Evolutionary conservation across 2,329 filamentous ascomycete species (phyloP).

Genomic region (Colletotrichum somersetense): DNA sequence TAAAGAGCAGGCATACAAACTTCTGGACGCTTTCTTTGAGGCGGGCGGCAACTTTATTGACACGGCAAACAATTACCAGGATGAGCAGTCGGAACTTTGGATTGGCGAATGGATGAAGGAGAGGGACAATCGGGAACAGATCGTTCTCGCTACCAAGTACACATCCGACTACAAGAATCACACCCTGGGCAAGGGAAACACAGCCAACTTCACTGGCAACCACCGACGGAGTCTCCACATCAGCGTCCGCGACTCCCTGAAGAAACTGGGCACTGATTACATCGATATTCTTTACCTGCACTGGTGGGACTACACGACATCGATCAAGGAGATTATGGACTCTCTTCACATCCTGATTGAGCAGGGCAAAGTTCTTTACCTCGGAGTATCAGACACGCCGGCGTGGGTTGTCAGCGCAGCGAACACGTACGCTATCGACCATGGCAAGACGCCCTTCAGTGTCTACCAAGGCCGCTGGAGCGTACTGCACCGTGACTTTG

Average conservation of each 20-base stretch:
- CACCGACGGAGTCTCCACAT: conserved; percentile 55
- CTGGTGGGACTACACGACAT: conserved; percentile 59
- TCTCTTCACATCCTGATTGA: conserved; percentile 56
- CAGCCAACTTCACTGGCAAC: conserved; percentile 60
- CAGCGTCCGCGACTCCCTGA: conserved; percentile 57
- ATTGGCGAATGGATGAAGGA: conserved; percentile 69
- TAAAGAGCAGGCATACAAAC: conserved; percentile 66
- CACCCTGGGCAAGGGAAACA: conserved; percentile 53
- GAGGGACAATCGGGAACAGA: conserved; percentile 63
- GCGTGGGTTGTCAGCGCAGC: conserved; percentile 56
- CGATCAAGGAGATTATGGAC: conserved; percentile 59
- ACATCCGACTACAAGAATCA: conserved; percentile 60
- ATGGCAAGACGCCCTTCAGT: conserved; percentile 53
- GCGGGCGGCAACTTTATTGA: conserved; percentile 78
- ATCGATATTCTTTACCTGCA: conserved; percentile 61
- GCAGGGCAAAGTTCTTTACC: conserved; percentile 57
- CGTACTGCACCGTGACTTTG: conserved; percentile 51
- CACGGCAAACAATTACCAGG: conserved; percentile 70
- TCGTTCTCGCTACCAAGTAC: conserved; percentile 70
- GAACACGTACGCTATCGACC: conserved; percentile 53
- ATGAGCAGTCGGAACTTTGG: conserved; percentile 68
- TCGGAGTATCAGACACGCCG: conserved; percentile 56
- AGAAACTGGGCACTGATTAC: conserved; percentile 59
- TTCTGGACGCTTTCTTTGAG: conserved; percentile 70
- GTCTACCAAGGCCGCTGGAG: conserved; percentile 58